Base-by-base conservation (phyloP, 1,284 basidiomycete species). In the Cryptococcus floricola region DNA sequence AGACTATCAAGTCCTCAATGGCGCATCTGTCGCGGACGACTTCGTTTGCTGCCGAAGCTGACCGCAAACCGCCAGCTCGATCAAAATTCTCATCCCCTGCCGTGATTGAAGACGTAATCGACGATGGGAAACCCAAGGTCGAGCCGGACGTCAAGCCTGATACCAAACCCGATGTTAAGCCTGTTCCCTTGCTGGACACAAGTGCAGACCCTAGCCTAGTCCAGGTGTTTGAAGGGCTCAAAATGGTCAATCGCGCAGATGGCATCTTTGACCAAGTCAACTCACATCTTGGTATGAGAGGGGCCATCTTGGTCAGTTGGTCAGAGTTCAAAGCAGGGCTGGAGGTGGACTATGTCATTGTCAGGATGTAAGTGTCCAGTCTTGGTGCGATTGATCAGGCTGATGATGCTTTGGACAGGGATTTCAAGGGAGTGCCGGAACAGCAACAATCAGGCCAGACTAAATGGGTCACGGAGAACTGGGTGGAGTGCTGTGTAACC, bases 401-500 rank as follows among this genome's bases (percentile, higher is more conserved):
- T 44, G 18, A 44, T 18, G 42, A 3, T 44, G 13, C 3, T 9
- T 18, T 4, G 16, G 18, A n/a, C 18, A 42, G 16, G 39, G 39
- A 42, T n/a, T 12, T n/a, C 18, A 18, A 12, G 42, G 42, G 18
- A 19, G 42, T 14, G 42, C 18, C 14, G 10, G 25, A 44, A 19
- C 42, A 12, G 25, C 42, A 44, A 19, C 9, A 25, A 5, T 18
- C n/a, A 19, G 18, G 18, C 18, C 9, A n/a, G 4, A 50, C 31
- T 9, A 16, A 23, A 23, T 23, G 8, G 16, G 74, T 76, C 14
- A 77, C 76, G 1, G 74, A 76, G 53, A 75, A 72, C 58, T 77
- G 74, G 74, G 63, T 77, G 19, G 76, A 77, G 52, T 67, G 63
- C 16, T 76, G 74, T 52, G 66, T 68, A 41, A 69, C 65, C 54